Evolutionary conservation across 306 rosid genomes (phyloP).

Genomic region (Ochetophila trinervis): DNA sequence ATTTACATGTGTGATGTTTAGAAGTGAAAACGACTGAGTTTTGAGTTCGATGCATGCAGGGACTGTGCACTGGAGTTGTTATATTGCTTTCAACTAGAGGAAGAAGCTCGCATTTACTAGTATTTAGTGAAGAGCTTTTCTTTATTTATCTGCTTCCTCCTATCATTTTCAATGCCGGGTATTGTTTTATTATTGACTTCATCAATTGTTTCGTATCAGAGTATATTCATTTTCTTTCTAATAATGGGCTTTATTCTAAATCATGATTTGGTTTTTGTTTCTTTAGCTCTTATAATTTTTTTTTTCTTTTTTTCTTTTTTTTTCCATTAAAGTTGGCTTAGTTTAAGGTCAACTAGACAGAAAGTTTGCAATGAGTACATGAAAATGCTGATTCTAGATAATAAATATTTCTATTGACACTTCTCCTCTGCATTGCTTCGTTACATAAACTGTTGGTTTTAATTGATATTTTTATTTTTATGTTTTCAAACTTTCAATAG

Average conservation of each 20-base stretch:
- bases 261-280: not conserved
- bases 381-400: too few species aligned
- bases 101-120: conserved; percentile 79
- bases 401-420: too few species aligned
- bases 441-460: conserved; percentile 7
- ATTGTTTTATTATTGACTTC: not conserved
- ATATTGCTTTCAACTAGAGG: conserved; percentile 76
- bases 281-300: too few species aligned
- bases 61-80: conserved; percentile 70
- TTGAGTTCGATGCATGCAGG: conserved; percentile 42
- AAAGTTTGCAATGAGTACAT: too few species aligned
- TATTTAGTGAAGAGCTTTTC: conserved; percentile 90
- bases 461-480: conserved; percentile 18
- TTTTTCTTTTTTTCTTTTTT: too few species aligned
- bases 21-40: not conserved
- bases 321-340: too few species aligned
- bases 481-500: conserved; percentile 34
- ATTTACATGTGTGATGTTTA: not conserved
- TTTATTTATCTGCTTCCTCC: conserved; percentile 97
- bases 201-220: not conserved
- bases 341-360: too few species aligned
- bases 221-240: not conserved
- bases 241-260: not conserved
- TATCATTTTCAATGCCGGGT: conserved; percentile 98
- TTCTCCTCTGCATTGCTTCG: not conserved